phyloP scores from a whole-genome alignment of 2,329 filamentous ascomycete species.

The Aspergillus unguis region DNA sequence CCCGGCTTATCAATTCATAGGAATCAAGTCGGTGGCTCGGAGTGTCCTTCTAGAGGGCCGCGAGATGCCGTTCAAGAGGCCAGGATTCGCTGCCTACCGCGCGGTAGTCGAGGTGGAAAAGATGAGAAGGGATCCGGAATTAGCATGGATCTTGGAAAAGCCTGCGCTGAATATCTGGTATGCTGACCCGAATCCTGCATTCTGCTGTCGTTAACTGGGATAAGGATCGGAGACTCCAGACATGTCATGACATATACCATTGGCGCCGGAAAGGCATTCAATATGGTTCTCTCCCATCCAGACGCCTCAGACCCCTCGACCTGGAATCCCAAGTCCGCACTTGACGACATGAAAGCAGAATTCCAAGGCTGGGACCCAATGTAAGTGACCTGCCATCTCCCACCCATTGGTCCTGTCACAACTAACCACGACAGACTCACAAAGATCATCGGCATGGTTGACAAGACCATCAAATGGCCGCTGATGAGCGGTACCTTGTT shows the following conservation, averaged over 20 bases:
- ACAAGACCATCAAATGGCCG: conserved; percentile 16
- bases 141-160: conserved; percentile 40
- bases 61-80: conserved; percentile 7
- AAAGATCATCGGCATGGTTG: conserved; percentile 26
- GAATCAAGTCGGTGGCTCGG: conserved; percentile 22
- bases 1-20: conserved; percentile 2
- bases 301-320: conserved; percentile 35
- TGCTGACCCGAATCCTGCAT: too few relatives aligned
- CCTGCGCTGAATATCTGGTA: conserved; percentile 43
- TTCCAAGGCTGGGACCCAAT: conserved; percentile 22
- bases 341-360: conserved; percentile 32
- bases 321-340: conserved; percentile 22
- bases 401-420: too few relatives aligned
- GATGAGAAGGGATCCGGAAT: conserved; percentile 36
- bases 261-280: conserved; percentile 42
- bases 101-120: conserved; percentile 39
- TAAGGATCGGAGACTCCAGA: conserved; percentile 25
- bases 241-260: conserved; percentile 48
- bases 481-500: conserved; percentile 25
- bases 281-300: conserved; percentile 47
- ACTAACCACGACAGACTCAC: conserved; percentile 16
- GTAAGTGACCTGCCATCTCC: neutral
- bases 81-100: conserved; percentile 44
- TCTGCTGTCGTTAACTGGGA: too few relatives aligned
- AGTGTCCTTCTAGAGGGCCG: neutral